Conservation (phyloP, 805 yeast species). For the Teunomyces barrocoloradensis region DNA sequence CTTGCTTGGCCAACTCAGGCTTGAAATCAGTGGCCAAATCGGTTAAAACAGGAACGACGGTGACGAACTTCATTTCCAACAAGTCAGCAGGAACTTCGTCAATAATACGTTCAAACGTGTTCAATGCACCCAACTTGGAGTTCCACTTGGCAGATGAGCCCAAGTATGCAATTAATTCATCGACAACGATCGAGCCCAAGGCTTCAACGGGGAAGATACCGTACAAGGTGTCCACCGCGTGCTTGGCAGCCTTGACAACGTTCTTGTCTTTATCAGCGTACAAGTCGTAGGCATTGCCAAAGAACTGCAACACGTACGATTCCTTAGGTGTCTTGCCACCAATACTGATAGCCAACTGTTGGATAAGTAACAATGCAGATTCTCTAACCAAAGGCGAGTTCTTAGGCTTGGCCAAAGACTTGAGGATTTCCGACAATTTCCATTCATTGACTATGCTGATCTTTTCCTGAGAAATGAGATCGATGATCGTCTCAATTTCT, state of each 20-base stretch:
- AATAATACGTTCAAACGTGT: constrained; percentile 66
- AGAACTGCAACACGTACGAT: constrained; percentile 63
- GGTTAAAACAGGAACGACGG: constrained; percentile 79
- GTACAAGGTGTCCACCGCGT: constrained; percentile 67
- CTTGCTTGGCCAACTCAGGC: constrained; percentile 90
- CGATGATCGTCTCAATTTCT: constrained; percentile 54
- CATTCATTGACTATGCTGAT: constrained; percentile 53
- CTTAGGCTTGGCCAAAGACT: constrained; percentile 70
- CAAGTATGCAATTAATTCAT: constrained; percentile 60
- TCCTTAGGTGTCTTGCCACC: constrained; percentile 73
- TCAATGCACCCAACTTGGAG: constrained; percentile 77
- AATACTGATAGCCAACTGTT: constrained; percentile 54
- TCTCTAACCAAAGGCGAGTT: constrained; percentile 75
- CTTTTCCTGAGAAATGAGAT: constrained; percentile 41
- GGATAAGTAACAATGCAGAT: constrained; percentile 64
- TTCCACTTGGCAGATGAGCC: constrained; percentile 91
- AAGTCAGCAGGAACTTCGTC: constrained; percentile 83
- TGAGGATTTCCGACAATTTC: constrained; percentile 61
- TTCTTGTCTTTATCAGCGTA: constrained; percentile 84
- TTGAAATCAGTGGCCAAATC: constrained; percentile 93
- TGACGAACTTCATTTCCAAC: constrained; percentile 75
- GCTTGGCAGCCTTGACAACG: constrained; percentile 83
- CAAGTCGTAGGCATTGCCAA: constrained; percentile 65
- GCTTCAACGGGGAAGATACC: constrained; percentile 77
- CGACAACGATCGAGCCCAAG: constrained; percentile 65